Evolutionary conservation across 164 flowering plant species (phyloP).

Genomic region (Liquidambar formosana): DNA sequence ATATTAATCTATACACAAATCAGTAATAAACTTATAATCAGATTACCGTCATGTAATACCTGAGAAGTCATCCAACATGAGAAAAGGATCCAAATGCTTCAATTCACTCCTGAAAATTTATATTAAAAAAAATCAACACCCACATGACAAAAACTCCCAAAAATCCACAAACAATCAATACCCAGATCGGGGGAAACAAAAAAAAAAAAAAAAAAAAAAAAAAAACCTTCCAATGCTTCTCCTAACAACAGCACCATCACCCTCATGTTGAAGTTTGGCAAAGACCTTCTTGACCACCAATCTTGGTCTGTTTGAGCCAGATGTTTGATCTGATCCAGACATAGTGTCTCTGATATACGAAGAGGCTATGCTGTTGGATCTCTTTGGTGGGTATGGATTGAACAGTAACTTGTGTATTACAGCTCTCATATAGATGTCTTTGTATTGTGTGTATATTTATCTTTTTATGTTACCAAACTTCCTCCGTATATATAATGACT

Average conservation of each 20-base stretch:
- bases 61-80: slow-evolving; percentile 80
- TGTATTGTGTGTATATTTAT: background rate
- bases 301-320: slow-evolving; percentile 36
- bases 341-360: slow-evolving; percentile 25
- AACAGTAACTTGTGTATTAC: background rate
- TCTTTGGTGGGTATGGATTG: background rate
- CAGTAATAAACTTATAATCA: background rate
- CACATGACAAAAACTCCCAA: background rate
- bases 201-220: slow-evolving; percentile 4
- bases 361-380: background rate
- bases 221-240: slow-evolving; percentile 74
- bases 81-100: slow-evolving; percentile 79
- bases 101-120: slow-evolving; percentile 56
- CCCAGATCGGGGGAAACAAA: slow-evolving; percentile 1
- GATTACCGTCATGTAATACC: slow-evolving; percentile 30
- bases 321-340: slow-evolving; percentile 37
- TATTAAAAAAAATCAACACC: background rate
- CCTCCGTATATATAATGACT: background rate
- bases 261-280: slow-evolving; percentile 62
- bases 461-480: background rate
- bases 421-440: background rate
- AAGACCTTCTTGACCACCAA: slow-evolving; percentile 50
- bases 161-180: background rate
- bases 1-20: background rate
- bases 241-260: slow-evolving; percentile 71